Conservation (phyloP, 1,284 basidiomycete species). For the Volvariella volvacea region DNA sequence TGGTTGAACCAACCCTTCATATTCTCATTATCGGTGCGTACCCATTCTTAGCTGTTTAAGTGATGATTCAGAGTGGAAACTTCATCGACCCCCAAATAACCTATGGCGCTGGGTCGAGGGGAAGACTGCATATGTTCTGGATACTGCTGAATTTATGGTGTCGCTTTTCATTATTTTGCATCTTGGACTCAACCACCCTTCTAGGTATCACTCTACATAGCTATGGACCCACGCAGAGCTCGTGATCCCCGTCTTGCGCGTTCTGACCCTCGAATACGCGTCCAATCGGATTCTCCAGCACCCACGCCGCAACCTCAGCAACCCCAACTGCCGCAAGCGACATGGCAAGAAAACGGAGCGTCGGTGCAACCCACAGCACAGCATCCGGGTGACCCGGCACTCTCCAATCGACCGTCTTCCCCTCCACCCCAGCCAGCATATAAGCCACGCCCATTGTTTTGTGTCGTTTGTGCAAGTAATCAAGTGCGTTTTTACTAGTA, state of each 20-base stretch:
- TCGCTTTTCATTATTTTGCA: constrained; percentile 12
- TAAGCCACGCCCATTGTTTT: constrained; percentile 78
- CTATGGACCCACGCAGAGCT: constrained; percentile 73
- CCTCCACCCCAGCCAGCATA: constrained; percentile 25
- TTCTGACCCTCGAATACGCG: constrained; percentile 54
- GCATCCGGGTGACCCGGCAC: not conserved
- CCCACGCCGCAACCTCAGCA: constrained; percentile 22
- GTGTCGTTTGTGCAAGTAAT: constrained; percentile 97
- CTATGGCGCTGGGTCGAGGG: constrained; percentile 48
- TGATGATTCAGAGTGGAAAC: constrained; percentile 88
- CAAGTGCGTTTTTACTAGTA: constrained; percentile 51
- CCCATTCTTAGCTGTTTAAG: too few species aligned
- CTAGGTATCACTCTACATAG: constrained; percentile 6
- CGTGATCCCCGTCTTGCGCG: constrained; percentile 73
- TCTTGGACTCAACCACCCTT: constrained; percentile 4
- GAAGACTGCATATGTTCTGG: constrained; percentile 77
- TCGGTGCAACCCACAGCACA: not conserved
- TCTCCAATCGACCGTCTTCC: constrained; percentile 2
- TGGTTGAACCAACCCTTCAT: too few species aligned
- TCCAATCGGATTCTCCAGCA: constrained; percentile 34
- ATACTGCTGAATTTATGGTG: constrained; percentile 71
- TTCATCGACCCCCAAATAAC: constrained; percentile 50
- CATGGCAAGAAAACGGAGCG: constrained; percentile 3
- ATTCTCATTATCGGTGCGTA: too few species aligned
- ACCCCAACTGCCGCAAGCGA: too few species aligned